Percentiles rank a stretch among this genome's conserved stretches.
Evolutionary conservation across 768 basidiomycete genomes (phyloP).

Genomic region (Cantharellus anzutake): DNA sequence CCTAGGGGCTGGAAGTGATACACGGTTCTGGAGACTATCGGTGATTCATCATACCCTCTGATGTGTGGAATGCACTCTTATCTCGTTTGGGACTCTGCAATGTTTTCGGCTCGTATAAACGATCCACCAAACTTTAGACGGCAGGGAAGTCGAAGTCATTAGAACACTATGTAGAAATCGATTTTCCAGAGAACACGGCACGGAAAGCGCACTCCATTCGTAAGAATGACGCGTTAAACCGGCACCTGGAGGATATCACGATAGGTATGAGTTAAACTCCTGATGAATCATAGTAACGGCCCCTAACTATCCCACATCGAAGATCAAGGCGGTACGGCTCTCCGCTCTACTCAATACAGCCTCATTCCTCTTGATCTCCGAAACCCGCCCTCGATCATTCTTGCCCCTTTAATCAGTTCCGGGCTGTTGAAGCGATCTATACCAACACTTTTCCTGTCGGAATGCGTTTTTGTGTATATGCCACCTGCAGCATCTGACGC

Average conservation of each 20-base stretch:
- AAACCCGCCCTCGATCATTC: slow-evolving; percentile 27
- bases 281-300: not conserved
- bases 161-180: slow-evolving; percentile 61
- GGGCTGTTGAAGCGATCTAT: slow-evolving; percentile 14
- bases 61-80: not conserved
- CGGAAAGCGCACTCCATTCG: slow-evolving; percentile 69
- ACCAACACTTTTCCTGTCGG: slow-evolving; percentile 76
- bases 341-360: slow-evolving; percentile 40
- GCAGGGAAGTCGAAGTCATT: slow-evolving; percentile 7
- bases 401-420: slow-evolving; percentile 22
- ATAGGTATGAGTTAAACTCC: not conserved
- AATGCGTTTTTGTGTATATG: slow-evolving; percentile 91
- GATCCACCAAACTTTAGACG: slow-evolving; percentile 26
- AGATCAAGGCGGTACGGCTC: slow-evolving; percentile 44
- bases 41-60: slow-evolving; percentile 21
- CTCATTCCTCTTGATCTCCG: slow-evolving; percentile 69
- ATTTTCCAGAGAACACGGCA: slow-evolving; percentile 71
- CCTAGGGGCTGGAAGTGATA: slow-evolving; percentile 89
- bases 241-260: not conserved
- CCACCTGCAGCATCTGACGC: slow-evolving; percentile 33
- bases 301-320: not conserved
- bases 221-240: slow-evolving; percentile 35
- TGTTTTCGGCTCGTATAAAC: too few species aligned
- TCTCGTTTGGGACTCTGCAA: too few species aligned
- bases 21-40: slow-evolving; percentile 79